Evolutionary conservation across 306 rosid species (phyloP).

Genomic region (Glycine latifolia): DNA sequence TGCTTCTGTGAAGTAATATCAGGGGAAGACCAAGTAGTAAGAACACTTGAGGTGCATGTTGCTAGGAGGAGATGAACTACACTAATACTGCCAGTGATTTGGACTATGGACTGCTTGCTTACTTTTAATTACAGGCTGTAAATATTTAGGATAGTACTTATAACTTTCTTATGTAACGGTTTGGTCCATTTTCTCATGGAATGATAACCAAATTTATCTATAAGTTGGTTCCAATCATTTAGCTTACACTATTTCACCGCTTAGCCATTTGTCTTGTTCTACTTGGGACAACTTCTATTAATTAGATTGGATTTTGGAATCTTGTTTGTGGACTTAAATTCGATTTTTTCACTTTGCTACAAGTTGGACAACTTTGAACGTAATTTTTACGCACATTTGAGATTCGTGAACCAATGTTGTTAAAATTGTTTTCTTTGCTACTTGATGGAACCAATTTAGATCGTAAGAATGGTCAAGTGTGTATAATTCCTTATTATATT

Average conservation of each 20-base stretch:
- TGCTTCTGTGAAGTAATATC: slow-evolving; percentile 47
- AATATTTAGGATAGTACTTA: neutral
- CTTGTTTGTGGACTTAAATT: neutral
- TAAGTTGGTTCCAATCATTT: neutral
- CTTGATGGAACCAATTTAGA: neutral
- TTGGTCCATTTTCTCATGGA: neutral
- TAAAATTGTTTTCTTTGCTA: too few relatives aligned
- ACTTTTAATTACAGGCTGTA: neutral
- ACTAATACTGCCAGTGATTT: too few relatives aligned
- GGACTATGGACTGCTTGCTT: neutral
- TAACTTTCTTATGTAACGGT: neutral
- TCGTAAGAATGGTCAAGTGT: neutral
- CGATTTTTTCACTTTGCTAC: neutral
- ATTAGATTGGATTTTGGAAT: neutral
- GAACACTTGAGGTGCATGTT: slow-evolving; percentile 41
- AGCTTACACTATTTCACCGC: neutral
- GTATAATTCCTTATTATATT: neutral
- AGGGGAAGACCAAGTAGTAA: neutral
- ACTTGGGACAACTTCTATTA: neutral
- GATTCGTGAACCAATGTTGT: neutral
- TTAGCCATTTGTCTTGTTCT: neutral
- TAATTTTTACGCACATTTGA: neutral
- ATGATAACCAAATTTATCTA: neutral
- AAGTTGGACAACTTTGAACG: neutral
- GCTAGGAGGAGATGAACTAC: neutral